These are phyloP conservation scores for Aspergillus pseudoglaucus DNA, from an alignment of 2,329 filamentous ascomycete genomes.

Conservation along the genomic window DNA sequence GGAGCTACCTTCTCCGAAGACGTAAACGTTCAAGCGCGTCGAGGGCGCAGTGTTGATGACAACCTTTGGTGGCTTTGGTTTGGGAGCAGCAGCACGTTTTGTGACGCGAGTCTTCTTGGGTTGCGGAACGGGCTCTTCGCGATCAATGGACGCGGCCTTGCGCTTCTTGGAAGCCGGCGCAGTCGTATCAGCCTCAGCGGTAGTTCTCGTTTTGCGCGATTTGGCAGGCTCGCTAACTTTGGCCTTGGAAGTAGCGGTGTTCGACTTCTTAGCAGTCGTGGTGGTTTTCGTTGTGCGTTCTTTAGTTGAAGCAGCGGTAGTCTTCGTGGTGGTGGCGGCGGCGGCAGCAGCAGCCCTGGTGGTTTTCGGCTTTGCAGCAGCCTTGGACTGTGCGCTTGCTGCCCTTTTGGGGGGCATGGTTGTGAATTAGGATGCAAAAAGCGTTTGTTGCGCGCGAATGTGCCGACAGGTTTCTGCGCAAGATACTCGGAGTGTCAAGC, in stretches of 20 bases:
- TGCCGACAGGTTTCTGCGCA: background rate
- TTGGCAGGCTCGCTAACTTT: slow-evolving; percentile 5
- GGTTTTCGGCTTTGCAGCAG: slow-evolving; percentile 10
- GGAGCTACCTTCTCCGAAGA: slow-evolving; percentile 73
- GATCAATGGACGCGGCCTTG: slow-evolving; percentile 25
- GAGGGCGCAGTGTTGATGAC: slow-evolving; percentile 58
- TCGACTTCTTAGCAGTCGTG: slow-evolving; percentile 12
- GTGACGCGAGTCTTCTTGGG: slow-evolving; percentile 25
- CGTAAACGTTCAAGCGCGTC: slow-evolving; percentile 60
- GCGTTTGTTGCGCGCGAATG: background rate
- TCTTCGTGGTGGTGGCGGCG: slow-evolving; percentile 14
- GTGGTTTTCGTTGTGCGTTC: slow-evolving; percentile 14
- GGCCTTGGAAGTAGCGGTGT: slow-evolving; percentile 7
- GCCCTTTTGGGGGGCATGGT: slow-evolving; percentile 27
- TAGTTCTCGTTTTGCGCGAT: slow-evolving; percentile 14
- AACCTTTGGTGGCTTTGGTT: slow-evolving; percentile 25
- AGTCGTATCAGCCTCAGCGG: slow-evolving; percentile 11
- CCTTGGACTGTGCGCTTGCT: slow-evolving; percentile 11
- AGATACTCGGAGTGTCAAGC: too few relatives aligned
- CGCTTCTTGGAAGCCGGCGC: slow-evolving; percentile 22
- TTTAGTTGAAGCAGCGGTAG: slow-evolving; percentile 15
- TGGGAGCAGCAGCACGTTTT: slow-evolving; percentile 22
- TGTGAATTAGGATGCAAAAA: background rate
- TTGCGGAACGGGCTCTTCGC: slow-evolving; percentile 18
- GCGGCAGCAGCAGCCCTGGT: slow-evolving; percentile 6